These are phyloP conservation scores for Albizia julibrissin DNA, from an alignment of 306 rosid species.

Conservation along the genomic window DNA sequence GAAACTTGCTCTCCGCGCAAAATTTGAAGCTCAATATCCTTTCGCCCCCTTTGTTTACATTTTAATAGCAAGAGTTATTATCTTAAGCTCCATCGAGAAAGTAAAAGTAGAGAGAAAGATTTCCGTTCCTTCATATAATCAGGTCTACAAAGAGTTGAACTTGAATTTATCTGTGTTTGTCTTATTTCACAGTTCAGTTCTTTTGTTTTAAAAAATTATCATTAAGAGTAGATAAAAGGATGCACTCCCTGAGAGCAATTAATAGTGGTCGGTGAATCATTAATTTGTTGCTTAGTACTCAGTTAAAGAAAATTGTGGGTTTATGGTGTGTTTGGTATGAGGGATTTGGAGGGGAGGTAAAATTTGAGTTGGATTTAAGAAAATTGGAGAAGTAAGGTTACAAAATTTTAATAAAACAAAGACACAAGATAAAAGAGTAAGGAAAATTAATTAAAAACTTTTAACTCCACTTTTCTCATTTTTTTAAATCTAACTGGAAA, in stretches of 20 bases:
- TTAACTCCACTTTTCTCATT: too few species aligned
- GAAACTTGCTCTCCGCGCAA: conserved; percentile 86
- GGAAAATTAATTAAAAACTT: too few species aligned
- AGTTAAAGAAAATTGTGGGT: conserved; percentile 3
- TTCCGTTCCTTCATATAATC: background rate
- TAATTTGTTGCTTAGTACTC: background rate
- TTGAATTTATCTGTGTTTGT: background rate
- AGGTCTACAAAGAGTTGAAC: background rate
- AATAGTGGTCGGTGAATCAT: conserved; percentile 9
- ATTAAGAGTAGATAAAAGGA: background rate
- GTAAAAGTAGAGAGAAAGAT: background rate
- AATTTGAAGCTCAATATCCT: conserved; percentile 94
- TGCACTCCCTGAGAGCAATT: background rate
- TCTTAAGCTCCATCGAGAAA: background rate
- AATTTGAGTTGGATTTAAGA: too few species aligned
- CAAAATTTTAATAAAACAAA: too few species aligned
- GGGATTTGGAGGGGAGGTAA: too few species aligned
- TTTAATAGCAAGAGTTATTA: background rate
- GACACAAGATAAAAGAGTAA: too few species aligned
- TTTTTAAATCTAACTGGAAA: too few species aligned
- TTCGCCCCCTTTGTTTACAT: conserved; percentile 21
- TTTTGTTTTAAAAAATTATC: background rate
- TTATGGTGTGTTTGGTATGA: too few species aligned
- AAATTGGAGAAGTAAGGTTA: too few species aligned
- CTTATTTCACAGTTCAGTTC: background rate